These are phyloP conservation scores for Cladosporium sp. DNA, from an alignment of 2,329 filamentous ascomycete species.

Conservation along the genomic window DNA sequence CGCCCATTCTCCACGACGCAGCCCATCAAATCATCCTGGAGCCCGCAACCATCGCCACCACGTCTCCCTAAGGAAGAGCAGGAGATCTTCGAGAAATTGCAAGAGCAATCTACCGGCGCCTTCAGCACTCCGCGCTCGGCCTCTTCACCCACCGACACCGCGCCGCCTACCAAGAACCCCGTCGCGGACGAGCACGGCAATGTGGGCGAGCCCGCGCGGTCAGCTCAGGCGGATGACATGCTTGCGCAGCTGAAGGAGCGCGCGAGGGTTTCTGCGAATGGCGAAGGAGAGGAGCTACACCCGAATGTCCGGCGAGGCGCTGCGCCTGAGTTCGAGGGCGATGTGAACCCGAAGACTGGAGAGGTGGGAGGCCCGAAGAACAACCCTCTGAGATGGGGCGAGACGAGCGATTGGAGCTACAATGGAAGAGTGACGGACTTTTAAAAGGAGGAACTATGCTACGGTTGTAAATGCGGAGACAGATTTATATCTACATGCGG, in stretches of 20 bases:
- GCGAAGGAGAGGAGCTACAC: slow-evolving; percentile 59
- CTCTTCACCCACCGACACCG: slow-evolving; percentile 32
- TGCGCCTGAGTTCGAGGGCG: slow-evolving; percentile 86
- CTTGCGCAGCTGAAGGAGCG: slow-evolving; percentile 27
- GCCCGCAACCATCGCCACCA: slow-evolving; percentile 62
- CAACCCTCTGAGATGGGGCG: slow-evolving; percentile 85
- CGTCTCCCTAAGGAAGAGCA: slow-evolving; percentile 84
- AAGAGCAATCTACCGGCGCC: slow-evolving; percentile 67
- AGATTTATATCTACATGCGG: no score
- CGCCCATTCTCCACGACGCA: slow-evolving; percentile 28
- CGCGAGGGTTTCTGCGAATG: slow-evolving; percentile 46
- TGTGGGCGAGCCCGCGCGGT: slow-evolving; percentile 9
- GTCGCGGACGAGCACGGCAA: slow-evolving; percentile 4
- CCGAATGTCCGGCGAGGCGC: slow-evolving; percentile 69
- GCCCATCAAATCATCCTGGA: slow-evolving; percentile 24
- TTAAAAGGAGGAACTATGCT: slow-evolving; percentile 27
- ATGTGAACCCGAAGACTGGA: slow-evolving; percentile 85
- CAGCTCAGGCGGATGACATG: slow-evolving; percentile 21
- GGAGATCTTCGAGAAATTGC: slow-evolving; percentile 82
- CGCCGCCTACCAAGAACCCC: slow-evolving; percentile 15
- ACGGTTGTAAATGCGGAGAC: no score
- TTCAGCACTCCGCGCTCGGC: slow-evolving; percentile 59
- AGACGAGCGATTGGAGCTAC: slow-evolving; percentile 76
- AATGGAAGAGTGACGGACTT: slow-evolving; percentile 96
- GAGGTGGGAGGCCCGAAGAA: slow-evolving; percentile 97